These are phyloP conservation scores for Arbutus unedo DNA, from an alignment of 148 eudicot genomes.

Conservation along the genomic window DNA sequence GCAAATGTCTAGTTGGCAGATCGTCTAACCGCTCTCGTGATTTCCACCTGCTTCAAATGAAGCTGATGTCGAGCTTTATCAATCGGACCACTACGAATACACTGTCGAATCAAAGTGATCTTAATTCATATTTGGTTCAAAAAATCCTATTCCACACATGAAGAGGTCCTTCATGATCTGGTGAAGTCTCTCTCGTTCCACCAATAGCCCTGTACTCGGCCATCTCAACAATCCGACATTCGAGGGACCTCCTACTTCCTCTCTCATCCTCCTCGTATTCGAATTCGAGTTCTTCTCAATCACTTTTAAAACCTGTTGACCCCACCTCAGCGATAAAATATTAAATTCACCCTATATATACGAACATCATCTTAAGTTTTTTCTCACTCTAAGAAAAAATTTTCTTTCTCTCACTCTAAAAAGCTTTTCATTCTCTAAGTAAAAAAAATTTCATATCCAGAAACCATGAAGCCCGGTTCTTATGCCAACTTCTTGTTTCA, in stretches of 20 bases:
- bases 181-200: conserved; percentile 28
- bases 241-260: conserved; percentile 20
- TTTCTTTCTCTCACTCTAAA: no score
- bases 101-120: conserved; percentile 43
- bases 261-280: conserved; percentile 41
- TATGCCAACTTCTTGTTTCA: conserved; percentile 26
- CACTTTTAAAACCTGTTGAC: neutral
- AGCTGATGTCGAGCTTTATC: conserved; percentile 35
- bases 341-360: no score
- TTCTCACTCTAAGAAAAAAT: neutral
- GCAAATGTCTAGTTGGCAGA: conserved; percentile 33
- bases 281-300: neutral
- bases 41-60: conserved; percentile 37
- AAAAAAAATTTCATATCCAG: no score
- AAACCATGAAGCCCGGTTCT: neutral
- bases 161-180: conserved; percentile 28
- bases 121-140: conserved; percentile 33
- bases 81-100: conserved; percentile 22
- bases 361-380: neutral
- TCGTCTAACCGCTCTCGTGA: conserved; percentile 31
- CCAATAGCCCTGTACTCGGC: conserved; percentile 39
- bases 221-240: conserved; percentile 26
- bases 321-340: no score
- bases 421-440: neutral
- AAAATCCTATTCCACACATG: conserved; percentile 22